phyloP scores from a whole-genome alignment of 2,329 filamentous ascomycete genomes.

The Pseudogymnoascus destructans region DNA sequence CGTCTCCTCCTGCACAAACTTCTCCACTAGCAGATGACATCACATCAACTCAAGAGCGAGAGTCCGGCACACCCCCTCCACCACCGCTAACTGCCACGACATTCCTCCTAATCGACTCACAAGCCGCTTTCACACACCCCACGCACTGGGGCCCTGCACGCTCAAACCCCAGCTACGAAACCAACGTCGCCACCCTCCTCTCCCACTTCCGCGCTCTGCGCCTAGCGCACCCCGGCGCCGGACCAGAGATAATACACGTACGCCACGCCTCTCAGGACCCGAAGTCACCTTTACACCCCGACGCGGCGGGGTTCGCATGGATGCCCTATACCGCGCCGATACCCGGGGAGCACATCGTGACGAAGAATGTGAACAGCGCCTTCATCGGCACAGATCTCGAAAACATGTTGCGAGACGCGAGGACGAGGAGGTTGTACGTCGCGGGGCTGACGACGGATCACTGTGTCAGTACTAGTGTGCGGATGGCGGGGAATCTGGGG shows the following conservation, averaged over 20 bases:
- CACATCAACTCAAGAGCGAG: background rate
- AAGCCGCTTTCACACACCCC: conserved; percentile 30
- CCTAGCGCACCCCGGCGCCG: conserved; percentile 19
- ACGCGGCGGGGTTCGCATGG: conserved; percentile 17
- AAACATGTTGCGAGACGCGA: conserved; percentile 22
- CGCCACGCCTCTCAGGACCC: conserved; percentile 31
- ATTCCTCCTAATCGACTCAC: conserved; percentile 36
- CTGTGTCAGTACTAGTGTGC: conserved; percentile 35
- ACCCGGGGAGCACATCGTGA: conserved; percentile 28
- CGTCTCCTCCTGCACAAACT: background rate
- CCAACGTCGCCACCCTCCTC: conserved; percentile 31
- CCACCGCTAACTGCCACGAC: conserved; percentile 23
- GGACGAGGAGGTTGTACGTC: conserved; percentile 19
- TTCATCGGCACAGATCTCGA: conserved; percentile 35
- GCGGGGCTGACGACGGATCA: conserved; percentile 36
- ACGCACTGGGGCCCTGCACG: conserved; percentile 30
- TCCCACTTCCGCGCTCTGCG: conserved; percentile 28
- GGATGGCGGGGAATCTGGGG: conserved; percentile 35
- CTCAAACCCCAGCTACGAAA: conserved; percentile 33
- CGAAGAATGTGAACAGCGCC: conserved; percentile 34
- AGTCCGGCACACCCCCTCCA: background rate
- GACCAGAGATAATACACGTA: conserved; percentile 32
- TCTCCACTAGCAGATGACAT: too few relatives aligned
- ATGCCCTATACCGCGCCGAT: conserved; percentile 20
- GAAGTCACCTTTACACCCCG: conserved; percentile 28